These are phyloP conservation scores for Agaricus subrufescens DNA, from an alignment of 768 basidiomycete species.

Conservation along the genomic window DNA sequence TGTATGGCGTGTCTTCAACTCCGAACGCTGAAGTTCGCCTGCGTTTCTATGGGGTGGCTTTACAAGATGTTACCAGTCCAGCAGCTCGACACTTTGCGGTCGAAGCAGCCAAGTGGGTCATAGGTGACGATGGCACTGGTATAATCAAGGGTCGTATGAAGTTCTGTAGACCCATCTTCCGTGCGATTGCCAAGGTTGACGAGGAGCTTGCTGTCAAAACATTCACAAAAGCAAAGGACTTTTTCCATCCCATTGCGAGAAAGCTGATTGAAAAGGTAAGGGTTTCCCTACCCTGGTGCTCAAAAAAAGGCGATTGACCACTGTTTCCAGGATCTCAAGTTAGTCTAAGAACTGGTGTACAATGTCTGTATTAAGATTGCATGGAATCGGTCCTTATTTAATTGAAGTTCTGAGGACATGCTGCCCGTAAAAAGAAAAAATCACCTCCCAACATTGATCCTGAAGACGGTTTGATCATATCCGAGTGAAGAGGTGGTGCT, in stretches of 20 bases:
- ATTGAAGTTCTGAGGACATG: no score
- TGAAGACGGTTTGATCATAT: no score
- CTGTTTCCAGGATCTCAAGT: conserved; percentile 19
- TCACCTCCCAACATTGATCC: no score
- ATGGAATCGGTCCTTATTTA: no score
- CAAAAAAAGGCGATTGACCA: neutral
- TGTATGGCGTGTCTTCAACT: conserved; percentile 47
- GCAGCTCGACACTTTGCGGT: conserved; percentile 46
- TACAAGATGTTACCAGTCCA: conserved; percentile 43
- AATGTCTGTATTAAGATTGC: no score
- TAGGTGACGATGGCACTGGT: conserved; percentile 55
- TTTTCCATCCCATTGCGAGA: conserved; percentile 76
- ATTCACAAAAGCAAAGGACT: conserved; percentile 41
- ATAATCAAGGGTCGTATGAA: conserved; percentile 80
- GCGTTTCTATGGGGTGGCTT: conserved; percentile 72
- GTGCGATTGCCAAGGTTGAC: conserved; percentile 50
- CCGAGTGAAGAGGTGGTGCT: no score
- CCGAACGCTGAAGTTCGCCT: conserved; percentile 74
- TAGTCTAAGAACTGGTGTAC: neutral
- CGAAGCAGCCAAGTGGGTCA: conserved; percentile 63
- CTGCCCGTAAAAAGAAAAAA: no score
- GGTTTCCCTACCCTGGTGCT: neutral
- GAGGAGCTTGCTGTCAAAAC: conserved; percentile 42
- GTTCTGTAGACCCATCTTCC: conserved; percentile 70
- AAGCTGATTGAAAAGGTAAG: conserved; percentile 71